Percentiles rank a stretch among this genome's conserved stretches.
phyloP scores from a whole-genome alignment of 352 stramenopile genomes.

The Peronosclerospora sorghi region DNA sequence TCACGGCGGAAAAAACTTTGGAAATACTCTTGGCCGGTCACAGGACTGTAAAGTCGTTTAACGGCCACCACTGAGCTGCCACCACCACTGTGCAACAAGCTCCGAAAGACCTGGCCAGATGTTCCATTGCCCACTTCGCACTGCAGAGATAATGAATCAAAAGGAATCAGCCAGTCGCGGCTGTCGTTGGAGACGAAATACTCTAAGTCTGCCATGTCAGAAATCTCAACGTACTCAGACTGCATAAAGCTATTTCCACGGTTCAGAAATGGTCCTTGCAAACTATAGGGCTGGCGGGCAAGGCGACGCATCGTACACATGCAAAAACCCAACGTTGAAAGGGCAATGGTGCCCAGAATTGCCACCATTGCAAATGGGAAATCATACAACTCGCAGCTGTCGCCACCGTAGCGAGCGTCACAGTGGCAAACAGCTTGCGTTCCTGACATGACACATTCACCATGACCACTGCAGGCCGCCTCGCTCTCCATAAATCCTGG shows the following conservation, averaged over 20 bases:
- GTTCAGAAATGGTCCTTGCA: slow-evolving; percentile 32
- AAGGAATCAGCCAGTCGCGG: slow-evolving; percentile 85
- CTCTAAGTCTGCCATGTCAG: slow-evolving; percentile 76
- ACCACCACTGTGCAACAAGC: slow-evolving; percentile 70
- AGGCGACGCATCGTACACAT: slow-evolving; percentile 82
- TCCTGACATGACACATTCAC: slow-evolving; percentile 43
- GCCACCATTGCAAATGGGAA: slow-evolving; percentile 77
- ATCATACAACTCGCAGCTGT: slow-evolving; percentile 74
- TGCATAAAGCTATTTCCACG: slow-evolving; percentile 65
- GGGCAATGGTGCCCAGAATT: slow-evolving; percentile 61
- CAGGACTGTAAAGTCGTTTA: slow-evolving; percentile 79
- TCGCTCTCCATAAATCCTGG: slow-evolving; percentile 66
- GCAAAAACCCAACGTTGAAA: slow-evolving; percentile 75
- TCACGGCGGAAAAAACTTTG: slow-evolving; percentile 85
- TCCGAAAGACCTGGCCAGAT: slow-evolving; percentile 84
- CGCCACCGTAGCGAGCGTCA: slow-evolving; percentile 60
- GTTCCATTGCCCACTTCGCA: slow-evolving; percentile 79
- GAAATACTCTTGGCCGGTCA: slow-evolving; percentile 84
- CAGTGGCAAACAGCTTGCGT: slow-evolving; percentile 53
- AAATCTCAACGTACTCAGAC: slow-evolving; percentile 81
- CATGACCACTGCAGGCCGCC: slow-evolving; percentile 58
- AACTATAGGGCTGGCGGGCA: slow-evolving; percentile 49
- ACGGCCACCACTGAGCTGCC: slow-evolving; percentile 79
- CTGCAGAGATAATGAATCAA: slow-evolving; percentile 80
- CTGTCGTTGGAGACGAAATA: slow-evolving; percentile 83